Base-by-base conservation (phyloP, 1,139 yeast genomes). In the Taphrina wiesneri region DNA sequence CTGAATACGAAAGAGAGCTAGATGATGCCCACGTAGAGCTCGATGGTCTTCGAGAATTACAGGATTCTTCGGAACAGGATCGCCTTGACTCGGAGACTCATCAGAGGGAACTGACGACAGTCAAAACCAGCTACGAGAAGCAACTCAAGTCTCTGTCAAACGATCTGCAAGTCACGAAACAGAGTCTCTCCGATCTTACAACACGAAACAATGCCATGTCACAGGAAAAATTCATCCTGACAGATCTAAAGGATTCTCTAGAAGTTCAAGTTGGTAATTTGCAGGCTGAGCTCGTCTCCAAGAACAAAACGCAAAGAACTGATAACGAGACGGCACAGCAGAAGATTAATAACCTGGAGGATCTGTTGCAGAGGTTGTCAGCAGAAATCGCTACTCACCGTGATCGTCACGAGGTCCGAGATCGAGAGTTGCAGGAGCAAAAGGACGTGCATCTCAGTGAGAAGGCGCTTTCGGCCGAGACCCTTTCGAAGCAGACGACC, bases 21-120 rank as follows among this genome's bases (percentile, higher is more conserved):
- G 63, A 59, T 49, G 63, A 46, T 9, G 54, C 47, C n/a, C 63
- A 59, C 21, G 47, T 41, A 45, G 43, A 59, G 39, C 54, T 59
- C n/a, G 63, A 47, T 34, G 21, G 11, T n/a, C 28, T 52, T 9
- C n/a, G 34, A 23, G 56, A 30, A 13, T 6, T n/a, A 1, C 21
- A 26, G 19, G 9, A 19, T 11, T 5, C 23, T 9, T 15, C 26
- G 34, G 54, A 26, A 17, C 36, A 4, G 9, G 54, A 49, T 13
- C 54, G 54, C 23, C 11, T 17, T 13, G 36, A 28, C 13, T 2
- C 54, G 17, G 21, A 49, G 36, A 11, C 11, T 15, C 54, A 26
- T 28, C 34, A 30, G 21, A 13, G 21, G n/a, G 34, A 26, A 17
- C 17, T 26, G 28, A 11, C 36, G 4, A 21, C 21, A 13, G 19